Evolutionary conservation across 192 early-diverging fungal species (phyloP).

Genomic region (Linnemannia hyalina): DNA sequence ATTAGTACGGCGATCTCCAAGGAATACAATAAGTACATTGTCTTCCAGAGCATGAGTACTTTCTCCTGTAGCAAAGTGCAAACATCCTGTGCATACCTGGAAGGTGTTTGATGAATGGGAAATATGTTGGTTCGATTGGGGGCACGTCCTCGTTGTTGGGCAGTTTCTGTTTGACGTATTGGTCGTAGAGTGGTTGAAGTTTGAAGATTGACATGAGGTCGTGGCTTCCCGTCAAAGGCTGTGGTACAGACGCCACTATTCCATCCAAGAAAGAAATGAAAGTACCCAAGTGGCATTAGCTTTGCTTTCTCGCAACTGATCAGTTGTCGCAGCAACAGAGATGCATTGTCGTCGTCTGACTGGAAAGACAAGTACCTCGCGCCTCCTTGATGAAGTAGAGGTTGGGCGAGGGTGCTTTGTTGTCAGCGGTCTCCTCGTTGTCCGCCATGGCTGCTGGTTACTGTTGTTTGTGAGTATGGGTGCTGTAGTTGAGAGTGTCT

Average conservation of each 20-base stretch:
- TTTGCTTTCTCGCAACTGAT: background rate
- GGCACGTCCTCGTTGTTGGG: conserved; percentile 37
- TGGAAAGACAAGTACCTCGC: conserved; percentile 37
- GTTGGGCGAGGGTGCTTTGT: conserved; percentile 25
- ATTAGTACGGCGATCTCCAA: background rate
- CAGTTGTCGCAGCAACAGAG: background rate
- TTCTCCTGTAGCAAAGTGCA: background rate
- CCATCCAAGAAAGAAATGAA: background rate
- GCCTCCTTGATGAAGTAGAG: conserved; percentile 53
- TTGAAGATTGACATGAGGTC: conserved; percentile 56
- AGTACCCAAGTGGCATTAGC: background rate
- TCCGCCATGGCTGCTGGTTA: conserved; percentile 28
- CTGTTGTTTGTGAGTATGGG: background rate
- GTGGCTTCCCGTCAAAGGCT: conserved; percentile 44
- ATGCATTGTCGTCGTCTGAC: background rate
- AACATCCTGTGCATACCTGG: conserved; percentile 21
- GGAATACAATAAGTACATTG: background rate
- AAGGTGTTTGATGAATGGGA: conserved; percentile 47
- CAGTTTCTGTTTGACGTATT: conserved; percentile 42
- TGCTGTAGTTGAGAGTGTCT: background rate
- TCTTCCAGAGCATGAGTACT: no score
- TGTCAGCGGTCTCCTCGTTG: conserved; percentile 20
- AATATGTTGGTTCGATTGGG: conserved; percentile 49
- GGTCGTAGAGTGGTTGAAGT: conserved; percentile 51
- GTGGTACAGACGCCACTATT: conserved; percentile 32